These are phyloP conservation scores for Novymonas esmeraldas DNA, from an alignment of 208 protist species.

Conservation along the genomic window DNA sequence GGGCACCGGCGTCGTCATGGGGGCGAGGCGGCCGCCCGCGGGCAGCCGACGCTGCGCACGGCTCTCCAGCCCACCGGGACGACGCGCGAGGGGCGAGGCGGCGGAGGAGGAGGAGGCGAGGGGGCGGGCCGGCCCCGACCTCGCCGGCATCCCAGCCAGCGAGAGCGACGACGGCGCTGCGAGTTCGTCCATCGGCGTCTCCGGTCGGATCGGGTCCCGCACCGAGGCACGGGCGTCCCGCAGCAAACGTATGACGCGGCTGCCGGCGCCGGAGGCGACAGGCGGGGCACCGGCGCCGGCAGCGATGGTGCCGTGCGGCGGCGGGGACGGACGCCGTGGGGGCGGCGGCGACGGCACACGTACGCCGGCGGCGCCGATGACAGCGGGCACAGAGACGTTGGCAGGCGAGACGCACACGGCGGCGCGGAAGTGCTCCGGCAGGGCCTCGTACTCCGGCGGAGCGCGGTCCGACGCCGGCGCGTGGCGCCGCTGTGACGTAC, in stretches of 20 bases:
- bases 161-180: background rate
- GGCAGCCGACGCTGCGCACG: conserved; percentile 29
- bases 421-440: conserved; percentile 19
- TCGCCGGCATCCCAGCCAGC: background rate
- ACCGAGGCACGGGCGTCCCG: conserved; percentile 64
- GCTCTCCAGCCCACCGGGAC: conserved; percentile 2
- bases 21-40: conserved; percentile 32
- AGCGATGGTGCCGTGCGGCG: background rate
- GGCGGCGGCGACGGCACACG: conserved; percentile 18
- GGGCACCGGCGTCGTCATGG: conserved; percentile 13
- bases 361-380: background rate
- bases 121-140: background rate
- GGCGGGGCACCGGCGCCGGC: background rate
- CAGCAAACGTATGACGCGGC: conserved; percentile 56
- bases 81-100: conserved; percentile 5
- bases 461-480: background rate
- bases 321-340: background rate
- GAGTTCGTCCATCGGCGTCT: conserved; percentile 47
- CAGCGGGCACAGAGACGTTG: background rate
- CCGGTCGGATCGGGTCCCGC: conserved; percentile 46
- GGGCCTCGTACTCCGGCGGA: conserved; percentile 17
- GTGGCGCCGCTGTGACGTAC: conserved; percentile 7
- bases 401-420: background rate
- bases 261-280: conserved; percentile 33
- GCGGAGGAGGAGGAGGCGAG: background rate